Conservation (phyloP, 805 yeast species). For the Saccharomycopsis javanensis region DNA sequence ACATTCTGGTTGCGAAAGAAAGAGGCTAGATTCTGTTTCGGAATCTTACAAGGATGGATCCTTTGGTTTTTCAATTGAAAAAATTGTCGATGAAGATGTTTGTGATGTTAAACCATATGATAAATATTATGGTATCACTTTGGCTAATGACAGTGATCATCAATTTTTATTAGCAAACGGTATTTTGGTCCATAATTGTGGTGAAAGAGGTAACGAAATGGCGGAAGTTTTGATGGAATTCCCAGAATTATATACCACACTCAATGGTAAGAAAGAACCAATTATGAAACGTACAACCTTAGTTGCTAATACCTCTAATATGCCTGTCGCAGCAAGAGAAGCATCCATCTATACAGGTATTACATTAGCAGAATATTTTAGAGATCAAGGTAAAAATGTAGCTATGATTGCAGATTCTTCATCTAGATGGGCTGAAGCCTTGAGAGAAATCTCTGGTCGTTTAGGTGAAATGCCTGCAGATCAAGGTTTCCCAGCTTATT, state of each 20-base stretch:
- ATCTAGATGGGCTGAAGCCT: conserved; percentile 99
- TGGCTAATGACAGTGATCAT: conserved; percentile 32
- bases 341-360: conserved; percentile 99
- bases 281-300: conserved; percentile 98
- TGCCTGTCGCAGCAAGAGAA: conserved; percentile 99
- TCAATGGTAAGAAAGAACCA: conserved; percentile 91
- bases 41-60: no score
- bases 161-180: conserved; percentile 33
- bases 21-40: no score
- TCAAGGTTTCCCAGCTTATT: conserved; percentile 99
- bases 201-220: conserved; percentile 99
- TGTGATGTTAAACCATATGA: conserved; percentile 19
- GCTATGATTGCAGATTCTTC: conserved; percentile 99
- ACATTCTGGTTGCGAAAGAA: no score
- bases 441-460: conserved; percentile 99
- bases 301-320: conserved; percentile 97
- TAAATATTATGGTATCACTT: conserved; percentile 36
- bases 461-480: conserved; percentile 99
- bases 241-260: conserved; percentile 92
- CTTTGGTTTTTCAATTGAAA: no score
- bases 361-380: conserved; percentile 96
- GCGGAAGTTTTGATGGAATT: conserved; percentile 99
- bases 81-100: no score
- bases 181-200: conserved; percentile 40
- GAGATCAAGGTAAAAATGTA: conserved; percentile 99